phyloP scores from a whole-genome alignment of 2,329 filamentous ascomycete genomes.

The Ophiostoma quercus region DNA sequence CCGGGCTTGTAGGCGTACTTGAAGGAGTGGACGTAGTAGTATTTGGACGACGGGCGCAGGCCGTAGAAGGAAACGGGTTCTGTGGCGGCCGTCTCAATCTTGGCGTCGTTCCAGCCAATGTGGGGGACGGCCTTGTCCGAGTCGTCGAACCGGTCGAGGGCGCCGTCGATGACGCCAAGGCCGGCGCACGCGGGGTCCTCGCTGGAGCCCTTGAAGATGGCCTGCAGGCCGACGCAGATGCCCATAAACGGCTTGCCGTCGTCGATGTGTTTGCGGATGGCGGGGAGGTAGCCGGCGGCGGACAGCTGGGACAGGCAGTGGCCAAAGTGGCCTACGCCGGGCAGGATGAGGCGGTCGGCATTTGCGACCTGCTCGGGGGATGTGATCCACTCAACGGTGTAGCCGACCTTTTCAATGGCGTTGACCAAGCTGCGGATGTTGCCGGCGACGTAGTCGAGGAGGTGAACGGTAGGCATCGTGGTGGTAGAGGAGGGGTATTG shows the following conservation, averaged over 20 bases:
- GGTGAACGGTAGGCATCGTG: slow-evolving; percentile 59
- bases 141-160: slow-evolving; percentile 71
- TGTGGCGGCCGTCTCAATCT: background rate
- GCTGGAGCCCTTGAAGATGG: slow-evolving; percentile 77
- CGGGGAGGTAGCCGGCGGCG: slow-evolving; percentile 74
- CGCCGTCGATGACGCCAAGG: slow-evolving; percentile 66
- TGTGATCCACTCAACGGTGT: slow-evolving; percentile 85
- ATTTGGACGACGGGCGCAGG: slow-evolving; percentile 75
- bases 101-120: slow-evolving; percentile 96
- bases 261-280: slow-evolving; percentile 75
- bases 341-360: slow-evolving; percentile 89
- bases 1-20: slow-evolving; percentile 70
- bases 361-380: slow-evolving; percentile 76
- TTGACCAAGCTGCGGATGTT: slow-evolving; percentile 96
- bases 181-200: slow-evolving; percentile 70
- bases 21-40: slow-evolving; percentile 98
- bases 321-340: slow-evolving; percentile 95
- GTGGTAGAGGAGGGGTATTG: background rate
- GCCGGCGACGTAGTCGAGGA: slow-evolving; percentile 86
- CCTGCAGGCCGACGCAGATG: slow-evolving; percentile 92
- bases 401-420: slow-evolving; percentile 93
- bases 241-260: slow-evolving; percentile 97
- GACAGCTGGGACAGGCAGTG: slow-evolving; percentile 86
- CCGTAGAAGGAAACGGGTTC: slow-evolving; percentile 57
- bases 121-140: slow-evolving; percentile 86